Evolutionary conservation across 441 rosid species (phyloP).

Genomic region (Mallotus japonicus): DNA sequence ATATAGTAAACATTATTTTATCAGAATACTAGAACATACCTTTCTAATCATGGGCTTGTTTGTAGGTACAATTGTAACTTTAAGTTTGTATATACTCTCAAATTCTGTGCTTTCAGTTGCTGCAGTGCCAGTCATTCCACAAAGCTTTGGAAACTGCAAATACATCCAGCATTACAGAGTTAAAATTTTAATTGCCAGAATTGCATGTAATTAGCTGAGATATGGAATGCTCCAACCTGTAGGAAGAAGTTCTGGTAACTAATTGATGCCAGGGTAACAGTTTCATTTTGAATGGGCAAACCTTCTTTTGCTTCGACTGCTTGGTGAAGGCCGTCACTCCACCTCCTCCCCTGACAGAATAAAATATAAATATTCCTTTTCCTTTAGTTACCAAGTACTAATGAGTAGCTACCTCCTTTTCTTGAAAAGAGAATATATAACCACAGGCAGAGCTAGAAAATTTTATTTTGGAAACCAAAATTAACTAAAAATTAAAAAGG

Average conservation of each 20-base stretch:
- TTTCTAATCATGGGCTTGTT: conserved; percentile 96
- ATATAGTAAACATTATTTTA: conserved; percentile 13
- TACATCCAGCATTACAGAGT: conserved; percentile 20
- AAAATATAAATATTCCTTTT: conserved; percentile 1
- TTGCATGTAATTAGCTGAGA: conserved; percentile 21
- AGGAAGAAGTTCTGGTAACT: conserved; percentile 98
- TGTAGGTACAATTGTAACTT: conserved; percentile 93
- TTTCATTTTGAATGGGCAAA: conserved; percentile 95
- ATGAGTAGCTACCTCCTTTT: neutral
- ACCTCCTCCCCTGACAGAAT: conserved; percentile 75
- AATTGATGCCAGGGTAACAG: conserved; percentile 89
- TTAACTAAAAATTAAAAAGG: too few relatives aligned
- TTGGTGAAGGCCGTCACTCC: conserved; percentile 99
- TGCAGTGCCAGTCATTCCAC: conserved; percentile 99
- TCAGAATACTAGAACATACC: conserved; percentile 42
- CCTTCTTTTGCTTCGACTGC: conserved; percentile 99
- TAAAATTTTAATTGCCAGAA: conserved; percentile 11
- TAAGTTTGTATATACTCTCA: conserved; percentile 96
- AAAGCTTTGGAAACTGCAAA: conserved; percentile 87
- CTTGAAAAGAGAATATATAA: neutral
- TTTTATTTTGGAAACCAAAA: too few relatives aligned
- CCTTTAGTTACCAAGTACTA: conserved; percentile 5
- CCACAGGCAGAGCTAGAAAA: too few relatives aligned
- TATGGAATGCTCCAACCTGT: conserved; percentile 56
- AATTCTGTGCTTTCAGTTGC: conserved; percentile 95